Percentiles rank a stretch among this genome's conserved stretches.
Conservation (phyloP, 441 rosid genomes). For the Bruguiera hainesii region DNA sequence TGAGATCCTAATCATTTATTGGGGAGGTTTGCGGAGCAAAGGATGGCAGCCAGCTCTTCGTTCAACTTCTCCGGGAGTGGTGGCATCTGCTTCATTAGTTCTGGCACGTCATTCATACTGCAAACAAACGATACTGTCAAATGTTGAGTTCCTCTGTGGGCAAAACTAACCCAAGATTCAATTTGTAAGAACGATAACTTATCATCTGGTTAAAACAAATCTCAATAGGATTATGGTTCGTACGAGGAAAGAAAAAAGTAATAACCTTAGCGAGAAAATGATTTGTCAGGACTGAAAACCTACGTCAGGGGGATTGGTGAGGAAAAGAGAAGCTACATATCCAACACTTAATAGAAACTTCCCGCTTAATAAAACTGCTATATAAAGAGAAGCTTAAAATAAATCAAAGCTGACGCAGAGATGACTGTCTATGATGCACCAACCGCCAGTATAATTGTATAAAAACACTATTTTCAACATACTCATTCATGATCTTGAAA, state of each 20-base stretch:
- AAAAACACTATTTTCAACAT: slow-evolving; percentile 21
- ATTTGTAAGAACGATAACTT: background rate
- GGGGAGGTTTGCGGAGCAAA: slow-evolving; percentile 20
- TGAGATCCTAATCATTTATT: slow-evolving; percentile 19
- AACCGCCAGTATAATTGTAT: background rate
- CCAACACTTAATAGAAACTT: too few relatives aligned
- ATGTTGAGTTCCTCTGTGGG: background rate
- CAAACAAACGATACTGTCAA: slow-evolving; percentile 6
- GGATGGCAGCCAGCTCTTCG: slow-evolving; percentile 35
- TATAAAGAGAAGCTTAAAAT: too few relatives aligned
- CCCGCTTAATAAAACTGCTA: too few relatives aligned
- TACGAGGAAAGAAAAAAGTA: too few relatives aligned
- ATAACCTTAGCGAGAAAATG: too few relatives aligned
- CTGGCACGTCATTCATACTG: slow-evolving; percentile 46
- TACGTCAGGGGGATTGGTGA: background rate
- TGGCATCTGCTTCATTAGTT: slow-evolving; percentile 56
- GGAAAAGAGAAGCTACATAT: background rate
- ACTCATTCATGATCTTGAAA: slow-evolving; percentile 39
- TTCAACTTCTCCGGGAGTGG: slow-evolving; percentile 37
- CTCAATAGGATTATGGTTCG: too few relatives aligned
- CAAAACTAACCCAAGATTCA: background rate
- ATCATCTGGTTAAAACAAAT: background rate
- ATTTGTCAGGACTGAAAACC: too few relatives aligned
- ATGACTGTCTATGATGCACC: background rate
- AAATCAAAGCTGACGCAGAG: background rate